Percentiles rank a stretch among this genome's conserved stretches.
phyloP scores from a whole-genome alignment of 1,284 basidiomycete genomes.

The Cryptococcus jaspeensis region DNA sequence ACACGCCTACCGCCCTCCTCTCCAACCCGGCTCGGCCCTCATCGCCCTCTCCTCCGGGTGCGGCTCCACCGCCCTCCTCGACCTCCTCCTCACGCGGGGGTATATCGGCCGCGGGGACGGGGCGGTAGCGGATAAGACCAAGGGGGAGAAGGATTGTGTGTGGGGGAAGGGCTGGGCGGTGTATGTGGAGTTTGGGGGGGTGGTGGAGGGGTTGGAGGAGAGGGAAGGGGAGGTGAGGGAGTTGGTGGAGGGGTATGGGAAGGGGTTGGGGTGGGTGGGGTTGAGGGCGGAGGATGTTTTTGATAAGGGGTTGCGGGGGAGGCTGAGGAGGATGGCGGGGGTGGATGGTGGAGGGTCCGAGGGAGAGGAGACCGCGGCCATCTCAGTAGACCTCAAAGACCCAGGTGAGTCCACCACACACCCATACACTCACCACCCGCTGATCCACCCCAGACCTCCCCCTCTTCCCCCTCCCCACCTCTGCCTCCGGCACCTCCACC shows the following conservation, averaged over 20 bases:
- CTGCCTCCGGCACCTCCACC: slow-evolving; percentile 35
- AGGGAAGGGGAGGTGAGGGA: slow-evolving; percentile 21
- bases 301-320: slow-evolving; percentile 20
- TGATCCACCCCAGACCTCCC: slow-evolving; percentile 21
- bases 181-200: slow-evolving; percentile 46
- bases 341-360: not conserved
- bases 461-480: slow-evolving; percentile 14
- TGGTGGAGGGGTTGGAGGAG: slow-evolving; percentile 18
- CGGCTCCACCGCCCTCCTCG: slow-evolving; percentile 42
- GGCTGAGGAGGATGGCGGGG: slow-evolving; percentile 7
- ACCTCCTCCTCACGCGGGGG: slow-evolving; percentile 25
- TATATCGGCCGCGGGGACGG: slow-evolving; percentile 32
- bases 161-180: slow-evolving; percentile 43
- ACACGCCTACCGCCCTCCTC: slow-evolving; percentile 22
- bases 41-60: slow-evolving; percentile 44
- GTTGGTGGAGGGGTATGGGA: slow-evolving; percentile 16
- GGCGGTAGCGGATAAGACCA: slow-evolving; percentile 23
- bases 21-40: slow-evolving; percentile 26
- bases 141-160: slow-evolving; percentile 34
- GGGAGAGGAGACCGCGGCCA: not conserved
- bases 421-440: not conserved
- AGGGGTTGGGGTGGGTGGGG: slow-evolving; percentile 28
- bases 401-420: slow-evolving; percentile 20
- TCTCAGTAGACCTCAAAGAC: slow-evolving; percentile 25
- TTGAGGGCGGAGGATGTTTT: slow-evolving; percentile 46